Percentiles rank a stretch among this genome's conserved stretches.
Evolutionary conservation across 768 basidiomycete genomes (phyloP).

Genomic region (Psilocybe sp.): DNA sequence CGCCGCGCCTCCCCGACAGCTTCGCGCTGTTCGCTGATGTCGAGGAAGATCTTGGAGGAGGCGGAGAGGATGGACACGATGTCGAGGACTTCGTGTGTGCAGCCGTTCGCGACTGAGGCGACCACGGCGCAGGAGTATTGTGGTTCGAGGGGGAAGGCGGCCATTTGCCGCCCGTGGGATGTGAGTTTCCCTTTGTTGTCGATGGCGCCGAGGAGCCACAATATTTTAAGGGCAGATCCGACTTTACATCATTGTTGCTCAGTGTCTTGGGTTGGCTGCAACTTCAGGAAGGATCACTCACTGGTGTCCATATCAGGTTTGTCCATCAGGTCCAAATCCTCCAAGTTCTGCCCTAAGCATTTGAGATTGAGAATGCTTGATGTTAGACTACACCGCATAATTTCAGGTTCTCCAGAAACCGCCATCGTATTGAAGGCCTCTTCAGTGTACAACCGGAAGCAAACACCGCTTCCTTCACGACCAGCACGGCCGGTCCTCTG

Average conservation of each 20-base stretch:
- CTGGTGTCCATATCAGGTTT: conserved; percentile 72
- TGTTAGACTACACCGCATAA: conserved; percentile 81
- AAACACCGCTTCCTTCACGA: conserved; percentile 83
- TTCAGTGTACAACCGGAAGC: conserved; percentile 93
- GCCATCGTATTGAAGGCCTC: conserved; percentile 67
- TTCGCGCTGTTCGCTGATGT: conserved; percentile 73
- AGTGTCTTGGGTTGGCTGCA: not conserved
- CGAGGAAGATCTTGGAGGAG: conserved; percentile 79
- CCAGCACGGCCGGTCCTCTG: conserved; percentile 97
- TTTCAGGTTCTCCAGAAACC: conserved; percentile 79
- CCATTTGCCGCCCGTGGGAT: conserved; percentile 76
- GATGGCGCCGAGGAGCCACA: conserved; percentile 81
- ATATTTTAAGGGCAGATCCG: conserved; percentile 58
- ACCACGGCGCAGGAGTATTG: conserved; percentile 74
- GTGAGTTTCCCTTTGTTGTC: conserved; percentile 67
- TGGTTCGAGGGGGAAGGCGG: conserved; percentile 91
- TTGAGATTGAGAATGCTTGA: conserved; percentile 84
- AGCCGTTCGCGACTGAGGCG: conserved; percentile 69
- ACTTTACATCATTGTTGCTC: conserved; percentile 33
- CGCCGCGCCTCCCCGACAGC: conserved; percentile 63
- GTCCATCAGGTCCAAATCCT: conserved; percentile 87
- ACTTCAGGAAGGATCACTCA: conserved; percentile 34
- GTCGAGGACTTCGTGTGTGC: conserved; percentile 76
- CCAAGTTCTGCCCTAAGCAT: conserved; percentile 77
- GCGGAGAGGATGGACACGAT: conserved; percentile 83